phyloP scores from a whole-genome alignment of 1,284 basidiomycete genomes.

The Irpex rosettiformis region DNA sequence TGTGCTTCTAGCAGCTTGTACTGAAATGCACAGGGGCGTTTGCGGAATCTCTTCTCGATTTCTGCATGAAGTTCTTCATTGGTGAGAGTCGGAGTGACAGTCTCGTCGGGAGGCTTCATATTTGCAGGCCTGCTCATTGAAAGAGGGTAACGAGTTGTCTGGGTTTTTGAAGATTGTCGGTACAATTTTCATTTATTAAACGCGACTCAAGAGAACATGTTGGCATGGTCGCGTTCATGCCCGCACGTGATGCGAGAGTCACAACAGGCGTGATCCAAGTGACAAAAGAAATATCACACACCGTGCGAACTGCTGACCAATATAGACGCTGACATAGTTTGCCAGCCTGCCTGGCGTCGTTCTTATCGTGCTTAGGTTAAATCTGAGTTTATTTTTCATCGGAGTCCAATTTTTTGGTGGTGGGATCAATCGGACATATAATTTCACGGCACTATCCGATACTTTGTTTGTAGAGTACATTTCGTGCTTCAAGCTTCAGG shows the following conservation, averaged over 20 bases:
- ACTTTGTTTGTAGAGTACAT: no score
- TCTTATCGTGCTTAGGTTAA: background rate
- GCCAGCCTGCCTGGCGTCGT: constrained; percentile 1
- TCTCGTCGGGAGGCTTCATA: background rate
- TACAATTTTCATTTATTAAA: background rate
- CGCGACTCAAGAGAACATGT: background rate
- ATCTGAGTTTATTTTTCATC: background rate
- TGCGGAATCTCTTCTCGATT: background rate
- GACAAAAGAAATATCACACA: background rate
- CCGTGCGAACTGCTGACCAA: background rate
- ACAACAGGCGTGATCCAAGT: background rate
- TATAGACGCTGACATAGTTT: background rate
- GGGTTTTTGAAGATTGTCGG: background rate
- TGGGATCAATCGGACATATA: background rate
- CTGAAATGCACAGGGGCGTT: background rate
- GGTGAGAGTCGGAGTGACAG: no score
- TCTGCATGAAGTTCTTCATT: background rate
- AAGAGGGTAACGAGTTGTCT: background rate
- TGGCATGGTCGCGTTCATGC: background rate
- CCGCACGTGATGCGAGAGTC: background rate
- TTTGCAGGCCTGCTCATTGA: no score
- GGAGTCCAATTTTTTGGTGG: background rate
- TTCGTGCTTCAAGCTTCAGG: no score
- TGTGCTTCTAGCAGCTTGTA: background rate
- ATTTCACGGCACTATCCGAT: background rate